Base-by-base conservation (phyloP, 805 yeast species). In the Schwanniomyces sp. region DNA sequence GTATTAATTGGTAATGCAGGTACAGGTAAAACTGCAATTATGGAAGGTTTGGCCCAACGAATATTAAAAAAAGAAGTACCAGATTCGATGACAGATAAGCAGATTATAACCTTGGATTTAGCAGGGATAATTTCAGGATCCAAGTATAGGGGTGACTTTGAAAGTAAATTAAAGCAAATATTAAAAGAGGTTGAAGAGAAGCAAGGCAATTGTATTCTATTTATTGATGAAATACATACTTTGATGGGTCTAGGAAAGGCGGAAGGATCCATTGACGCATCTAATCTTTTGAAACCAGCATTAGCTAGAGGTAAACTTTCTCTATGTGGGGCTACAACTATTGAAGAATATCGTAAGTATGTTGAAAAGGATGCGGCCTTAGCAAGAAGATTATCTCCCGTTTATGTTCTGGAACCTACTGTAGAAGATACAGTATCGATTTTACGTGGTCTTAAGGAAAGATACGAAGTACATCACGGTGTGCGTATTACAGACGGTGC, bases 391-490 rank as follows among this genome's bases (percentile, higher is more conserved):
- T 91, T 92, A 66, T 96, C 92, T 58, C 87, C 96, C 1, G 96
- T 92, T 27, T 61, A 81, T 49, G 85, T 92, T 32, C 82, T 81
- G 49, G 98, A 94, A 62, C 99, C 99, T 14, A 75, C 86, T 4
- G 96, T 91, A 2, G 84, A 86, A 50, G 97, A 92, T 64, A 86
- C 97, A 0, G 90, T 92, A 46, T 86, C 96, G 25, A 92, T 92
- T 50, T 73, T 94, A 49, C 81, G 99, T 61, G 99, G 99, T 4
- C 76, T 92, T 59, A 91, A 92, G 64, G 98, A 92, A 61, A 80
- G 87, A 52, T 92, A 92, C 64, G 99, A 92, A 62, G 97, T 92
- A 2, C 99, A 92, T 59, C 99, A 92, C 61, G 99, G 99, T 70
- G 99, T 92, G 7, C 81, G 96, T 53, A 89, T 92, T 49, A 80